Base-by-base conservation (phyloP, 352 stramenopile genomes). In the Phytophthora multivora region DNA sequence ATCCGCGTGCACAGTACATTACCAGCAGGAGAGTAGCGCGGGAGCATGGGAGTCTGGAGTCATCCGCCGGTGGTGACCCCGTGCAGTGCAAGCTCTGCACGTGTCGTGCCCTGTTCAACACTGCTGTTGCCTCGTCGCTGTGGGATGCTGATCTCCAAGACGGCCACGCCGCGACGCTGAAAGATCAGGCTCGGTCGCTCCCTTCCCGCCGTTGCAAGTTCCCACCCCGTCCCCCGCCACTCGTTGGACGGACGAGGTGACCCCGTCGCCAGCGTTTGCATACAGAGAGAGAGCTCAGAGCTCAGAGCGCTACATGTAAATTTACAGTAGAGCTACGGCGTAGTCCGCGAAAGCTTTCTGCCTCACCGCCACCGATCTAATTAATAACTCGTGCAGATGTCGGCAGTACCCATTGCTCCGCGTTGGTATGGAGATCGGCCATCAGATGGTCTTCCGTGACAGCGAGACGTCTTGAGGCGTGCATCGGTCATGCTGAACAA, bases 151-250 rank as follows among this genome's bases (percentile, higher is more conserved):
- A 33, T 33, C 28, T 33, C 28, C 28, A 8, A 30, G 52, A 56
- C 15, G 26, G 7, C 26, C 26, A 1, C 26, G 28, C 15, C 43
- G 42, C 42, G 26, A 31, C 47, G 16, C 45, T 56, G 36, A 54
- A 57, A 46, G 59, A 54, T 52, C 59, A 62, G 51, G 23, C 7
- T 42, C 13, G 11, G 0, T 33, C 26, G 33, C 33, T 53, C 47
- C 21, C 45, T 67, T 67, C 50, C 57, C 63, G 63, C 63, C 63
- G 63, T 67, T 71, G 56, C 63, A 66, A 51, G 54, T 57, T 45
- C 55, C 54, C 39, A 38, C 54, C 12, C 18, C 16, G 12, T 23
- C 13, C 18, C 45, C 30, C 28, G 11, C 19, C 25, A 40, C 4
- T 40, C 3, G 35, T 40, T 21, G 36, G 12, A 10, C 21, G 21